phyloP scores from a whole-genome alignment of 2,329 filamentous ascomycete genomes.

The Gremmenia infestans region DNA sequence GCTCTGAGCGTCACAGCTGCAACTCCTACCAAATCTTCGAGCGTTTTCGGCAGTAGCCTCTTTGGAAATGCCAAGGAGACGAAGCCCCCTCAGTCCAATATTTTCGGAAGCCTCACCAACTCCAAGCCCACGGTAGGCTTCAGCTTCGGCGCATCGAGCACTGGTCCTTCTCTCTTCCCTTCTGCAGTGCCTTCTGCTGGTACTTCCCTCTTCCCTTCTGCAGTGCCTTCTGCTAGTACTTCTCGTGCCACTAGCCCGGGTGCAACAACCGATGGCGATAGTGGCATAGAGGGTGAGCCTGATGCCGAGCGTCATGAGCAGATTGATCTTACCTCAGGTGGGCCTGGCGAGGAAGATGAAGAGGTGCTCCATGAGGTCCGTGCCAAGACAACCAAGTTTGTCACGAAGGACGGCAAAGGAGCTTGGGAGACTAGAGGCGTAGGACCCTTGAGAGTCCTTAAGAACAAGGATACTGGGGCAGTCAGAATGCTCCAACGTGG shows the following conservation, averaged over 20 bases:
- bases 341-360: conserved; percentile 69
- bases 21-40: conserved; percentile 17
- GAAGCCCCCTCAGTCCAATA: conserved; percentile 6
- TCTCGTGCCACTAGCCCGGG: conserved; percentile 31
- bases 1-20: conserved; percentile 19
- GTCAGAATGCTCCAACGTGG: conserved; percentile 66
- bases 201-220: conserved; percentile 30
- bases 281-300: conserved; percentile 30
- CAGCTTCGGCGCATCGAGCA: conserved; percentile 22
- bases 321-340: conserved; percentile 62
- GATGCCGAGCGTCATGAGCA: conserved; percentile 61
- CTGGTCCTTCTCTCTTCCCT: conserved; percentile 26
- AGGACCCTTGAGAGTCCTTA: conserved; percentile 67
- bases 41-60: conserved; percentile 8
- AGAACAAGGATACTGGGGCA: conserved; percentile 63
- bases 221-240: conserved; percentile 24
- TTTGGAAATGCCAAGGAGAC: conserved; percentile 9
- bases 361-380: conserved; percentile 64
- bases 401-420: conserved; percentile 44
- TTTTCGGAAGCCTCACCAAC: conserved; percentile 17
- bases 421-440: conserved; percentile 67
- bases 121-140: conserved; percentile 19
- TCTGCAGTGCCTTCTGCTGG: conserved; percentile 25
- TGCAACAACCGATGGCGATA: conserved; percentile 29
- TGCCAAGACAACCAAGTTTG: conserved; percentile 63